Percentiles rank a stretch among this genome's conserved stretches.
phyloP scores from a whole-genome alignment of 2,329 filamentous ascomycete species.

The Camptophora hylomeconis region DNA sequence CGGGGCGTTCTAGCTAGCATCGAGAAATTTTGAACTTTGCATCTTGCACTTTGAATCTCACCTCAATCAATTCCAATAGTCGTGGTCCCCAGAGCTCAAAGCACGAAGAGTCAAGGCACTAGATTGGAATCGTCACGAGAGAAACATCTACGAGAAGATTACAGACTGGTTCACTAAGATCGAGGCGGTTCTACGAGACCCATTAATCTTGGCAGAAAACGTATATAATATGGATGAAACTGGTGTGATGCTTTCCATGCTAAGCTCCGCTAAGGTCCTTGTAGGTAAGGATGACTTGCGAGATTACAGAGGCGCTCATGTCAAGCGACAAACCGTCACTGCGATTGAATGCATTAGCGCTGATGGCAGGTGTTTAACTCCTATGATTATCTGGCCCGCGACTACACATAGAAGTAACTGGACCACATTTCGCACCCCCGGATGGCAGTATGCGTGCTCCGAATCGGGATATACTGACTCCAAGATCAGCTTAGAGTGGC shows the following conservation, averaged over 20 bases:
- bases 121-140: conserved; percentile 19
- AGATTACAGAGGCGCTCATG: conserved; percentile 16
- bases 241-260: conserved; percentile 20
- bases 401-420: conserved; percentile 17
- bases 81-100: conserved; percentile 18
- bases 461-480: conserved; percentile 20
- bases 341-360: conserved; percentile 18
- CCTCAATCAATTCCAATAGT: too few species aligned
- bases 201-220: conserved; percentile 18
- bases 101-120: conserved; percentile 16
- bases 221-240: conserved; percentile 27
- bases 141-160: conserved; percentile 21
- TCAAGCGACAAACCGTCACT: conserved; percentile 18
- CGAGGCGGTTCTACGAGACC: conserved; percentile 16
- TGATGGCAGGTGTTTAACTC: conserved; percentile 16
- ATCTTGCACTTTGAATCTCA: too few species aligned
- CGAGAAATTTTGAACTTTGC: too few species aligned
- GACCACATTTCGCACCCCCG: conserved; percentile 18
- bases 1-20: too few species aligned
- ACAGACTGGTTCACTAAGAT: conserved; percentile 22
- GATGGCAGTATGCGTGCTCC: conserved; percentile 19
- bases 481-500: conserved; percentile 24
- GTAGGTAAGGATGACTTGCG: conserved; percentile 18
- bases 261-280: conserved; percentile 21
- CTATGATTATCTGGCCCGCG: conserved; percentile 19